Conservation (phyloP, 768 basidiomycete genomes). For the Russula emetica region DNA sequence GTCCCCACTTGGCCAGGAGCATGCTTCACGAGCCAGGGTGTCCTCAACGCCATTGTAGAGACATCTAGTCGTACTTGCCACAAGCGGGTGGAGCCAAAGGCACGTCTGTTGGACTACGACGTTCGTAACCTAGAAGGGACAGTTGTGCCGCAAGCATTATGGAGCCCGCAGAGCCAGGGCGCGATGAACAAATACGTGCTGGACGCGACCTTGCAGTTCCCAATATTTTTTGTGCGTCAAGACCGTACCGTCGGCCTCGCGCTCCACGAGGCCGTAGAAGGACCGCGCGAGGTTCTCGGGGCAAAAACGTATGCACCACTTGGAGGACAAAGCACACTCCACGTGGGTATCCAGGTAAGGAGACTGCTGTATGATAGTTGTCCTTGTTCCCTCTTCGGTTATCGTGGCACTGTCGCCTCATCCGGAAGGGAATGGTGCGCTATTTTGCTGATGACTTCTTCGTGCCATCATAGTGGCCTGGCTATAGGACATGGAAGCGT, state of each 20-base stretch:
- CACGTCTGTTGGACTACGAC: slow-evolving; percentile 4
- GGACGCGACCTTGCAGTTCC: background rate
- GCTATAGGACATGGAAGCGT: background rate
- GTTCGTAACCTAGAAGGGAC: background rate
- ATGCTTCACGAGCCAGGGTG: slow-evolving; percentile 3
- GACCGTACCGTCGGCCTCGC: background rate
- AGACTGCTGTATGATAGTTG: background rate
- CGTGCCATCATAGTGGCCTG: background rate
- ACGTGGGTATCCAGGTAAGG: slow-evolving; percentile 4
- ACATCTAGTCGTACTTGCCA: too few relatives aligned
- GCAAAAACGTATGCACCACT: background rate
- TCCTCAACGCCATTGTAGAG: too few relatives aligned
- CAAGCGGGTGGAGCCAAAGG: too few relatives aligned
- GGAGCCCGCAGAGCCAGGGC: slow-evolving; percentile 2
- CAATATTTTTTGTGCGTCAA: slow-evolving; percentile 1
- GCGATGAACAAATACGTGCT: background rate
- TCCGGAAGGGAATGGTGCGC: background rate
- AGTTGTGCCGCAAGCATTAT: background rate
- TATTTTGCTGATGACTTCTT: background rate
- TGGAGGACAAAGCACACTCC: background rate
- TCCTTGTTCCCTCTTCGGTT: background rate
- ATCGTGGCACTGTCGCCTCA: background rate
- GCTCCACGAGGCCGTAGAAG: background rate
- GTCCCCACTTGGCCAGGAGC: slow-evolving; percentile 7
- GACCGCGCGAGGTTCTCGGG: background rate